Conservation (phyloP, 139 green algal genomes). For the Mychonastes homosphaera region DNA sequence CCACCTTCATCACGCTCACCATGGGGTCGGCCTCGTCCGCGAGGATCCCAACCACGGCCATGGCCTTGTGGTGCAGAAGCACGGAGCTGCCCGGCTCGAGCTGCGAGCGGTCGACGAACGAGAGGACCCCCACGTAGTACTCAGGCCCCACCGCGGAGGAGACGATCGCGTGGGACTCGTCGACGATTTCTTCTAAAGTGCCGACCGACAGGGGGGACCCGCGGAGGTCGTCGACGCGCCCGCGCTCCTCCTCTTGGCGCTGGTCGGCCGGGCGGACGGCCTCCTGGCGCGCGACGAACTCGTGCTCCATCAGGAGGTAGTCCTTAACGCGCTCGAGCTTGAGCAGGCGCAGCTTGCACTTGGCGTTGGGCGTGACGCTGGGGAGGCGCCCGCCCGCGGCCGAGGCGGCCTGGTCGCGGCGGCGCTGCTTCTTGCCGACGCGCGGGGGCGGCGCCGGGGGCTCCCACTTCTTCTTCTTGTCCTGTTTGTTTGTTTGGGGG, state of each 20-base stretch:
- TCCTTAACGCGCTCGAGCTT: conserved; percentile 99
- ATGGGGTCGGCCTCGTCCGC: conserved; percentile 97
- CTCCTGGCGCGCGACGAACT: conserved; percentile 94
- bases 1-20: conserved; percentile 99
- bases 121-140: conserved; percentile 97
- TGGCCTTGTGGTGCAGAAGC: conserved; percentile 95
- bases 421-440: conserved; percentile 87
- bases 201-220: conserved; percentile 90
- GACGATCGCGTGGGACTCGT: conserved; percentile 97
- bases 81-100: conserved; percentile 96
- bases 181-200: conserved; percentile 97
- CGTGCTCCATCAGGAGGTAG: conserved; percentile 98
- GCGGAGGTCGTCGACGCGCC: conserved; percentile 89
- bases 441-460: conserved; percentile 81
- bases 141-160: conserved; percentile 89
- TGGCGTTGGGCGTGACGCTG: conserved; percentile 76
- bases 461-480: conserved; percentile 97
- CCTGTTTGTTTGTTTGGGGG: neutral
- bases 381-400: conserved; percentile 75
- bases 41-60: conserved; percentile 93
- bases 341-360: conserved; percentile 92
- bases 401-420: conserved; percentile 48
- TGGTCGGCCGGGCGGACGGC: conserved; percentile 86
- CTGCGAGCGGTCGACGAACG: conserved; percentile 97
- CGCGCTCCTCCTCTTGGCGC: conserved; percentile 79